These are phyloP conservation scores for Pichia paraexigua DNA, from an alignment of 805 yeast species.

Conservation along the genomic window DNA sequence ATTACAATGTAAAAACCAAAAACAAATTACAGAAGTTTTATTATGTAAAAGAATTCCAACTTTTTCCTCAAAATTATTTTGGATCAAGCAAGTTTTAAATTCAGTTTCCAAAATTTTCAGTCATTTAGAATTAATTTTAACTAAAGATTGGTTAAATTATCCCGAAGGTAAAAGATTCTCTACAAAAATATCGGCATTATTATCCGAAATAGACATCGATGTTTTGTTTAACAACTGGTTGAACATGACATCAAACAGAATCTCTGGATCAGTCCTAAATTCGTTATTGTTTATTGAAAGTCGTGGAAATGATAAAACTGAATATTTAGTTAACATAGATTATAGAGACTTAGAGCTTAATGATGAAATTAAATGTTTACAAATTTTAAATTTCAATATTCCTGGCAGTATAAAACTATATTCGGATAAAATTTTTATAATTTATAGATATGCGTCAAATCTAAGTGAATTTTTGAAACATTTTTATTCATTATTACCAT, in stretches of 20 bases:
- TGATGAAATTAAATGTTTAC: conserved; percentile 47
- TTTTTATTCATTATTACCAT: conserved; percentile 21
- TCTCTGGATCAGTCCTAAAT: conserved; percentile 8
- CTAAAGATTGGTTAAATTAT: conserved; percentile 52
- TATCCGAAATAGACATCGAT: conserved; percentile 39
- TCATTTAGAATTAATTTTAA: conserved; percentile 45
- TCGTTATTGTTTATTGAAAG: background rate
- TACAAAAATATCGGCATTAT: conserved; percentile 38
- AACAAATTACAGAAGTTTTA: conserved; percentile 28
- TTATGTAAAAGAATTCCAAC: conserved; percentile 41
- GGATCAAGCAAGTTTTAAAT: conserved; percentile 44
- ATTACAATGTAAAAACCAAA: conserved; percentile 26
- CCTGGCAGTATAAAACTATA: conserved; percentile 44
- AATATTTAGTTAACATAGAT: conserved; percentile 22
- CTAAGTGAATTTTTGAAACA: conserved; percentile 44
- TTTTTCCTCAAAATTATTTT: conserved; percentile 38
- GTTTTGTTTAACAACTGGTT: conserved; percentile 44
- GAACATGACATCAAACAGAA: background rate
- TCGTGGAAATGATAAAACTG: background rate
- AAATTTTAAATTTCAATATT: conserved; percentile 43
- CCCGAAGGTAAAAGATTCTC: conserved; percentile 62
- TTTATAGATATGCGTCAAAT: conserved; percentile 51
- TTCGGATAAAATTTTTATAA: conserved; percentile 40
- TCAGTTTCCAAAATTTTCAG: conserved; percentile 35
- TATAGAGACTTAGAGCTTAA: conserved; percentile 23